A percentile compares a stretch with the other conserved stretches of the same genome.
phyloP scores from a whole-genome alignment of 2,329 filamentous ascomycete genomes.

The Colletotrichum cordylinicola region DNA sequence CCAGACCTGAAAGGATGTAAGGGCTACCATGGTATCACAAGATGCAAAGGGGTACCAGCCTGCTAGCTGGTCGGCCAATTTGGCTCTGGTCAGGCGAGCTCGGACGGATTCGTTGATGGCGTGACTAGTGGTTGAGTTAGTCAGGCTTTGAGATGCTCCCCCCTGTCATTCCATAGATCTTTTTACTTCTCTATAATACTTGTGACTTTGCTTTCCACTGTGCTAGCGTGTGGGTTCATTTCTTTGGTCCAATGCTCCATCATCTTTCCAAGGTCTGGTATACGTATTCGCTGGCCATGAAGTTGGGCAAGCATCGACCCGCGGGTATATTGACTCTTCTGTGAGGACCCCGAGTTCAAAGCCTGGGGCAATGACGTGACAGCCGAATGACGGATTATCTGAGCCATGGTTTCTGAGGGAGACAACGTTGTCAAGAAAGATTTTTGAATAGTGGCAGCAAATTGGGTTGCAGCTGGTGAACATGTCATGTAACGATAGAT shows the following conservation, averaged over 20 bases:
- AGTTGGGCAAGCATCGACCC: neutral
- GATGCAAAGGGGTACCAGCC: conserved; percentile 14
- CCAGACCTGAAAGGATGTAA: conserved; percentile 11
- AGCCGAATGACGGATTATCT: neutral
- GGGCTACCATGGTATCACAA: neutral
- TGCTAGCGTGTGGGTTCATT: conserved; percentile 5
- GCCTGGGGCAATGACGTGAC: neutral
- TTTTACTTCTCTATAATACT: neutral
- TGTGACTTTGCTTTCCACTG: neutral
- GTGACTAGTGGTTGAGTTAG: neutral
- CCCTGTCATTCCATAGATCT: neutral
- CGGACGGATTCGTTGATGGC: conserved; percentile 7
- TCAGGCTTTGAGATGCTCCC: neutral
- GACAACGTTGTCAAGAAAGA: neutral
- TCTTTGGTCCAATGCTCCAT: conserved; percentile 9
- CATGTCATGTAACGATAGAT: neutral
- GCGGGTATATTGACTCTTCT: neutral
- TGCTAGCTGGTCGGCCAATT: neutral
- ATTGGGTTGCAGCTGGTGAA: neutral
- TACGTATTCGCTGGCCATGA: neutral
- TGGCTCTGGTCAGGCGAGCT: conserved; percentile 7
- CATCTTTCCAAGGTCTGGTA: neutral
- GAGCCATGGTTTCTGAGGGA: neutral
- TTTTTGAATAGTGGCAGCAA: neutral
- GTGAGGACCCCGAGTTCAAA: neutral